Base-by-base conservation (phyloP, 23 red algal species). In the Pyropia yezoensis region DNA sequence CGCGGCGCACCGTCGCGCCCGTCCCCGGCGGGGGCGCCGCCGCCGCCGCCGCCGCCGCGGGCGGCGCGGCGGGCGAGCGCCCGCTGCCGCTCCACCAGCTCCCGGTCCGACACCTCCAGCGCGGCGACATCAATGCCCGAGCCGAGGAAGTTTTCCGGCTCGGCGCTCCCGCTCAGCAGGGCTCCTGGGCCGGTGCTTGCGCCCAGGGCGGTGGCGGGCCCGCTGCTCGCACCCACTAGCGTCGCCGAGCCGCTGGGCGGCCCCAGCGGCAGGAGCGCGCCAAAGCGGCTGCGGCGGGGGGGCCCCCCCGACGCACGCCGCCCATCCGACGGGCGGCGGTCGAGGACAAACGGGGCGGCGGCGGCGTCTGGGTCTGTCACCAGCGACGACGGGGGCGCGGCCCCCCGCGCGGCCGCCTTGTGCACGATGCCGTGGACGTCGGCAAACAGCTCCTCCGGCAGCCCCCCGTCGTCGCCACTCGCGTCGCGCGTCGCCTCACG, bases 351-450 rank as follows among this genome's bases (percentile, higher is more conserved):
- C 39, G 39, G 39, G 0, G 39, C 39, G 39, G 39, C 39, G 39
- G 4, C 39, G 39, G 4, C 39, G 39, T 59, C 54, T 18, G 21
- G 25, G 19, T 20, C 25, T 9, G 71, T 18, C 57, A 39, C 29
- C 8, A 33, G 22, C 26, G 66, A 18, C 7, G 50, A 7, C 5
- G 66, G 18, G 18, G 23, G 49, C 6, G 23, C 4, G 33, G n/a
- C n/a, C n/a, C n/a, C n/a, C n/a, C 49, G 50, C 18, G 47, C 23
- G n/a, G 50, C 19, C 1, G 52, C 69, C n/a, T 63, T 83, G n/a
- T 34, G 58, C 19, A 95, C 68, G 18, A 64, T 77, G 22, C 82
- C 45, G 57, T 73, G 82, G n/a, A 95, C 74, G 27, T 74, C 77
- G 2, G 77, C 58, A 49, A 78, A 78, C 11, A 88, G 56, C 30